Base-by-base conservation (phyloP, 1,139 yeast genomes). In the Blastobotrys aristatus region DNA sequence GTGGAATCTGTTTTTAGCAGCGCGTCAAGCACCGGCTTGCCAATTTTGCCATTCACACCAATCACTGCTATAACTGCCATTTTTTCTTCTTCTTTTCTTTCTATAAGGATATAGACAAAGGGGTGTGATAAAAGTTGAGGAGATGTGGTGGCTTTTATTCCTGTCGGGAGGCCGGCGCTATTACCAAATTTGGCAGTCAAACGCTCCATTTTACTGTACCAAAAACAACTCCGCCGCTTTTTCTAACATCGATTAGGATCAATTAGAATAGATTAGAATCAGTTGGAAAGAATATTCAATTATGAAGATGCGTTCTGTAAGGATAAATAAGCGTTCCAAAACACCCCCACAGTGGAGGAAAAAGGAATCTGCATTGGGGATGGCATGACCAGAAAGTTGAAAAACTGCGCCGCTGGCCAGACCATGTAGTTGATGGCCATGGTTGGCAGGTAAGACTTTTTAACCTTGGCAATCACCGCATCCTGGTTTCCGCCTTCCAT, bases 331-430 rank as follows among this genome's bases (percentile, higher is more conserved):
- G 97, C 89, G 66, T 89, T 86, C 97, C 97, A 89, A 37, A 88
- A 70, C 26, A 89, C 94, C 27, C 95, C 88, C n/a, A 92, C 72
- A 1, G 94, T 80, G 1, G 96, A 84, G 50, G 95, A 83, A 62
- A 92, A 90, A 0, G 97, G 97, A 3, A 90, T 95, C 65, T 92
- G 97, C 56, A 81, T 76, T 52, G 77, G 76, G 48, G 81, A 72
- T 0, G 97, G 97, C 62, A 92, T 78, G 8, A 87, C 62, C 53
- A 88, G 71, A 60, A 92, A 92, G 65, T 92, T 92, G 57, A 90
- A 72, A 58, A 92, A 86, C 64, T 92, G 97, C 6, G 92, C 95
- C 1, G 90, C 80, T 44, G 96, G 95, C 98, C 98, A 92, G n/a
- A 92, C 81, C 49, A 85, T 73, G 64, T 83, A 86, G 64, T 89